Conservation (phyloP, 768 basidiomycete species). For the Hygrocybe punicea region DNA sequence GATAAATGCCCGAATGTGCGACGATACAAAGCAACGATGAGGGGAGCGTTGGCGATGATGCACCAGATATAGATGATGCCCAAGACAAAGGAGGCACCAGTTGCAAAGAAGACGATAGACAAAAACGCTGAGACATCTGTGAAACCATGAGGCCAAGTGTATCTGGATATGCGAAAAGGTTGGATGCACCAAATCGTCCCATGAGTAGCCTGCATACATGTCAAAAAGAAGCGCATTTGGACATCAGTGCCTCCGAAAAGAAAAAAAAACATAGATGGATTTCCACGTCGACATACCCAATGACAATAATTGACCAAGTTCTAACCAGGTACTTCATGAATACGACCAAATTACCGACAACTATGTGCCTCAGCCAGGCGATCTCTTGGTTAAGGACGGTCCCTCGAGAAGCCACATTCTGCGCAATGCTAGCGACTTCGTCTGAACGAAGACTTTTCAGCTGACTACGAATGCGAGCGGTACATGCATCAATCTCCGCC, state of each 20-base stretch:
- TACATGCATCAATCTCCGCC: background rate
- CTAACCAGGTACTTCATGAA: background rate
- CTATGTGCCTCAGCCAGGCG: background rate
- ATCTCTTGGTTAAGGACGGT: background rate
- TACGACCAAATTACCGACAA: background rate
- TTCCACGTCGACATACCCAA: background rate
- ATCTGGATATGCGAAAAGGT: background rate
- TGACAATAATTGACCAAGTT: background rate
- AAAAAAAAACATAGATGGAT: too few species aligned
- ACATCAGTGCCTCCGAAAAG: background rate
- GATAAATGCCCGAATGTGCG: background rate
- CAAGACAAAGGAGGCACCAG: background rate
- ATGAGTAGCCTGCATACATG: background rate
- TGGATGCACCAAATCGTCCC: background rate
- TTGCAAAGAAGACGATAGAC: background rate
- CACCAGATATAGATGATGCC: background rate
- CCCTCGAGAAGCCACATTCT: background rate
- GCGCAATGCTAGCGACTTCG: background rate
- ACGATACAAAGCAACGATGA: too few species aligned
- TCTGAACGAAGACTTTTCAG: background rate
- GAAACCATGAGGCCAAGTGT: background rate
- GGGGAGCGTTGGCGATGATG: background rate
- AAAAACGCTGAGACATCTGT: background rate
- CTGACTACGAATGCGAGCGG: background rate
- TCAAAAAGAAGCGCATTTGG: background rate